phyloP scores from a whole-genome alignment of 2,329 filamentous ascomycete species.

The Ilyonectria robusta region DNA sequence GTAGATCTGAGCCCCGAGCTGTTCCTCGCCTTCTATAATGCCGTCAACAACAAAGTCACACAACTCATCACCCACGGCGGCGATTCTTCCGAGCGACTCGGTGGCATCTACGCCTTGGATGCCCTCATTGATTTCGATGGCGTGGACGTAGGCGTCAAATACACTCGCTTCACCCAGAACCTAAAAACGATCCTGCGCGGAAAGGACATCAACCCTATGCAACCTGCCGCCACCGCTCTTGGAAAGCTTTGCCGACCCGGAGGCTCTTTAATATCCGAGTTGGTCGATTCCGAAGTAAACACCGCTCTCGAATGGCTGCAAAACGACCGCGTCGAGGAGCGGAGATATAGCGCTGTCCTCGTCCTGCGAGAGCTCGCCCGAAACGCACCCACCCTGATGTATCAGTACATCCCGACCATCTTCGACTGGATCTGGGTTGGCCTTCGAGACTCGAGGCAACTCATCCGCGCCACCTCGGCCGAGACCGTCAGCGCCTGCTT shows the following conservation, averaged over 20 bases:
- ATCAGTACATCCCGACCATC: conserved; percentile 93
- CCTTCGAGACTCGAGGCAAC: conserved; percentile 87
- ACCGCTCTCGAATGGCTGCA: conserved; percentile 97
- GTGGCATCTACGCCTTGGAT: conserved; percentile 92
- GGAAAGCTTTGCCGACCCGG: conserved; percentile 93
- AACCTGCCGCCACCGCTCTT: conserved; percentile 88
- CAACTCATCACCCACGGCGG: conserved; percentile 85
- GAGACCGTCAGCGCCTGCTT: conserved; percentile 96
- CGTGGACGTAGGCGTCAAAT: conserved; percentile 93
- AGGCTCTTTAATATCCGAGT: conserved; percentile 92
- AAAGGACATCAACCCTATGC: conserved; percentile 92
- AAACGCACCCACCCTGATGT: conserved; percentile 95
- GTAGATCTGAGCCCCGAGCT: conserved; percentile 84
- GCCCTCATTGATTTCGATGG: conserved; percentile 96
- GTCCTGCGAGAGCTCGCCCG: conserved; percentile 91
- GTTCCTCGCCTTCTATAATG: conserved; percentile 74
- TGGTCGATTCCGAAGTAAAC: conserved; percentile 97
- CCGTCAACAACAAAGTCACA: conserved; percentile 70
- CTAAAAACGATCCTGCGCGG: conserved; percentile 90
- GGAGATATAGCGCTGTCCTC: conserved; percentile 92
- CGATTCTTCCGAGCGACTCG: conserved; percentile 90
- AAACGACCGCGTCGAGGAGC: conserved; percentile 92
- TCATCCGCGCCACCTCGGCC: conserved; percentile 92
- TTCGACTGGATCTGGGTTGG: conserved; percentile 98
- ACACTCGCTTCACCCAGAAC: conserved; percentile 93